Percentiles rank a stretch among this genome's conserved stretches.
Evolutionary conservation across 352 stramenopile species (phyloP).

Genomic region (Phytophthora boehmeriae): DNA sequence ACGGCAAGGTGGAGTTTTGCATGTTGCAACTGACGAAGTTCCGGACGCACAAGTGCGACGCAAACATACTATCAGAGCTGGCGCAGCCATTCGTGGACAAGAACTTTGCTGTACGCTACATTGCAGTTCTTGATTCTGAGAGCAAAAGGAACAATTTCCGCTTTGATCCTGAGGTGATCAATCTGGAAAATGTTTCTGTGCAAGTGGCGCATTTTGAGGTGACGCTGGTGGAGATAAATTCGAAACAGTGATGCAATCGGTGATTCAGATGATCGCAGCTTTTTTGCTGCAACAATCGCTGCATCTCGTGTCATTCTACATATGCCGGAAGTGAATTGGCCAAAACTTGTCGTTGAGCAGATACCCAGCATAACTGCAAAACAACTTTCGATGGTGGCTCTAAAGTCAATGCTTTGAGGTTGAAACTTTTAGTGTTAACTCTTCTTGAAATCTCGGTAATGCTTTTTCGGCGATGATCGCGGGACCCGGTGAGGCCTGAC

Average conservation of each 20-base stretch:
- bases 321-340: slow-evolving; percentile 61
- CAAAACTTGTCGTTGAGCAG: slow-evolving; percentile 56
- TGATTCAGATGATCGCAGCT: slow-evolving; percentile 55
- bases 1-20: background rate
- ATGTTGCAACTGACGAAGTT: background rate
- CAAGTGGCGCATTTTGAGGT: too few relatives aligned
- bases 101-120: background rate
- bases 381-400: slow-evolving; percentile 26
- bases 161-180: too few relatives aligned
- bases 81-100: background rate
- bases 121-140: background rate
- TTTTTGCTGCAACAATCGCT: slow-evolving; percentile 58
- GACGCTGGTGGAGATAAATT: too few relatives aligned
- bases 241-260: too few relatives aligned
- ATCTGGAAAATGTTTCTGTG: too few relatives aligned
- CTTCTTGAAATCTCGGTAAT: slow-evolving; percentile 22
- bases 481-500: slow-evolving; percentile 4
- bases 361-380: slow-evolving; percentile 54
- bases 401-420: slow-evolving; percentile 11
- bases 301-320: slow-evolving; percentile 74
- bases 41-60: background rate
- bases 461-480: slow-evolving; percentile 11
- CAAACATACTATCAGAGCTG: background rate
- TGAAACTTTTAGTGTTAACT: too few relatives aligned
- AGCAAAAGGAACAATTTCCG: too few relatives aligned